These are phyloP conservation scores for Calocybe cyanea DNA, from an alignment of 768 basidiomycete genomes.

Conservation along the genomic window DNA sequence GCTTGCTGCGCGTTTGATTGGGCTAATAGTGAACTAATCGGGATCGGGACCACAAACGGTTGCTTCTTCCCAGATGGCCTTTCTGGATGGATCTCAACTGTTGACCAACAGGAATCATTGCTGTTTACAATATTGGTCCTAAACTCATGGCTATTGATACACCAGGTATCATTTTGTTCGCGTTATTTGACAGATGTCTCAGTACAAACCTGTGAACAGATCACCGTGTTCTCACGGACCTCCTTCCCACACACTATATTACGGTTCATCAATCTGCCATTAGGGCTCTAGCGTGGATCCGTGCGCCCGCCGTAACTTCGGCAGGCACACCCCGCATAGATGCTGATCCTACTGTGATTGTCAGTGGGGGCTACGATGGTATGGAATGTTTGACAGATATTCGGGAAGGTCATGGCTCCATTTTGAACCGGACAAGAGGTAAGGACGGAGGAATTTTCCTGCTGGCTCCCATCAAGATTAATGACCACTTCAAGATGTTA, in stretches of 20 bases:
- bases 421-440: conserved; percentile 81
- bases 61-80: conserved; percentile 20
- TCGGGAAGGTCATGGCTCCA: conserved; percentile 60
- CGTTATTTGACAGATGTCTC: neutral
- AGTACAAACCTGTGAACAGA: conserved; percentile 13
- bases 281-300: conserved; percentile 72
- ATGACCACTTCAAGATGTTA: too few species aligned
- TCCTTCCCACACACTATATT: conserved; percentile 71
- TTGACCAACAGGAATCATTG: conserved; percentile 69
- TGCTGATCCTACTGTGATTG: conserved; percentile 67
- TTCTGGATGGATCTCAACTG: conserved; percentile 51
- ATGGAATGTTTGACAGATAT: conserved; percentile 74
- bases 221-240: conserved; percentile 27
- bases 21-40: conserved; percentile 81
- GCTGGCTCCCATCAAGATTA: neutral
- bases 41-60: conserved; percentile 83
- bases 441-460: conserved; percentile 1
- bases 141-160: conserved; percentile 31
- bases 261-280: conserved; percentile 77
- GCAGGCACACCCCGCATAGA: conserved; percentile 42
- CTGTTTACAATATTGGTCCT: conserved; percentile 51
- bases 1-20: conserved; percentile 83
- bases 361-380: conserved; percentile 81
- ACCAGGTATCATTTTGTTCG: conserved; percentile 24
- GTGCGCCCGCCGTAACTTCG: conserved; percentile 52